Percentiles rank a stretch among this genome's conserved stretches.
Conservation (phyloP, 768 basidiomycete genomes). For the Amanita pseudoporphyria region DNA sequence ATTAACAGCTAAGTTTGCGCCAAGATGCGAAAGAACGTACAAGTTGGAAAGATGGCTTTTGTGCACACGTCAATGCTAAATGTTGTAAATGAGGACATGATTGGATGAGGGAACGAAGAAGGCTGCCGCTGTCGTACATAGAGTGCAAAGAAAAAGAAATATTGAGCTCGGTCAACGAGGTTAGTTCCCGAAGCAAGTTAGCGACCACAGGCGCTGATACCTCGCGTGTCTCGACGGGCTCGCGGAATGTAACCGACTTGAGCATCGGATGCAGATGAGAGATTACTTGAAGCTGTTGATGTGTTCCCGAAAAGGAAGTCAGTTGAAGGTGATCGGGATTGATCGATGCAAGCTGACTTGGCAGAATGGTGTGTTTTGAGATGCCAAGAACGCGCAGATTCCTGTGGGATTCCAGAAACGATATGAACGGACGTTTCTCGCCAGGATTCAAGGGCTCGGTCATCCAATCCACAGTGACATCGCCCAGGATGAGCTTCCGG, state of each 20-base stretch:
- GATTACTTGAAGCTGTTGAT: constrained; percentile 57
- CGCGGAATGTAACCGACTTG: constrained; percentile 50
- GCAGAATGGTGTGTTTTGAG: constrained; percentile 44
- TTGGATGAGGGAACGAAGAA: constrained; percentile 55
- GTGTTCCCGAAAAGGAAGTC: constrained; percentile 55
- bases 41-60: constrained; percentile 65
- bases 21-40: constrained; percentile 27
- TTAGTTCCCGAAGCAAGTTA: constrained; percentile 46
- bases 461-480: constrained; percentile 53
- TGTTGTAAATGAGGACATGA: constrained; percentile 57
- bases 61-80: constrained; percentile 56
- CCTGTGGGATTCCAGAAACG: constrained; percentile 61
- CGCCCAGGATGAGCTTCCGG: constrained; percentile 50
- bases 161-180: constrained; percentile 45
- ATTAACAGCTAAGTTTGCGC: not conserved
- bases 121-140: constrained; percentile 63
- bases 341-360: constrained; percentile 42
- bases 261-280: constrained; percentile 40
- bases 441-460: constrained; percentile 25
- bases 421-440: constrained; percentile 48
- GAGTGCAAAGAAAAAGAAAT: constrained; percentile 63
- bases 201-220: constrained; percentile 54
- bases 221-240: constrained; percentile 59
- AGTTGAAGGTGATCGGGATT: constrained; percentile 38
- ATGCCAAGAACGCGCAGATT: constrained; percentile 38